Evolutionary conservation across 371 early-diverging fungal species (phyloP), one percentile per base, ranked within the genome.

Genomic region (Vairimorpha ceranae): DNA sequence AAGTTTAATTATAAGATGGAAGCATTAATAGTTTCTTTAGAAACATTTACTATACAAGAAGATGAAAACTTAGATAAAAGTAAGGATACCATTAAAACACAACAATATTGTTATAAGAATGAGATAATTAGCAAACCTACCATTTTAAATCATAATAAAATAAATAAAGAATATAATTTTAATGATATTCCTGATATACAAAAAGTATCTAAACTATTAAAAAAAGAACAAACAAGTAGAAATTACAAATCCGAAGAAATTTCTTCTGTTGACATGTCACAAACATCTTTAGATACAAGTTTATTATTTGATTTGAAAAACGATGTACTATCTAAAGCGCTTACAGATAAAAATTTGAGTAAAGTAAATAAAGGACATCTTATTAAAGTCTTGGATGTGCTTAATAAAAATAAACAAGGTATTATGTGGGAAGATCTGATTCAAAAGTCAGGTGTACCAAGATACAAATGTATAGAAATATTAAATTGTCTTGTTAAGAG

Each of bases 391-490:
- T 33, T 67, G n/a, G 65, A 51, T 19, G 19, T 59, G n/a, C 43
- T 74, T 30, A 46, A 67, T 59, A 25, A 19, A 27, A 56, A 67
- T 46, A 74, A 33, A 48, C 48, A 67, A 29, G 74, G 67, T 14
- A 21, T 61, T 17, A 19, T 35, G 21, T 17, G 54, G 48, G 74
- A 74, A 60, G 67, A 67, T 27, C 41, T 74, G 21, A 66, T 74
- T 21, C 56, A 67, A 52, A 43, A 43, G 10, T 21, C 61, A 25
- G 74, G 74, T 4, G 67, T 74, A 3, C 52, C 74, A 29, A 74
- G 56, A 63, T 74, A 74, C 38, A 74, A 58, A 60, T 74, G 74
- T 60, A 61, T 74, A 27, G 74, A 74, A 36, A 74, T 67, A 52
- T 65, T 74, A 8, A 74, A 74, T 51, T 21, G 30, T 52, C 36